Evolutionary conservation across 1,284 basidiomycete genomes (phyloP), one percentile per base, ranked within the genome.

Genomic region (Erythrobasidium hasegawianum): DNA sequence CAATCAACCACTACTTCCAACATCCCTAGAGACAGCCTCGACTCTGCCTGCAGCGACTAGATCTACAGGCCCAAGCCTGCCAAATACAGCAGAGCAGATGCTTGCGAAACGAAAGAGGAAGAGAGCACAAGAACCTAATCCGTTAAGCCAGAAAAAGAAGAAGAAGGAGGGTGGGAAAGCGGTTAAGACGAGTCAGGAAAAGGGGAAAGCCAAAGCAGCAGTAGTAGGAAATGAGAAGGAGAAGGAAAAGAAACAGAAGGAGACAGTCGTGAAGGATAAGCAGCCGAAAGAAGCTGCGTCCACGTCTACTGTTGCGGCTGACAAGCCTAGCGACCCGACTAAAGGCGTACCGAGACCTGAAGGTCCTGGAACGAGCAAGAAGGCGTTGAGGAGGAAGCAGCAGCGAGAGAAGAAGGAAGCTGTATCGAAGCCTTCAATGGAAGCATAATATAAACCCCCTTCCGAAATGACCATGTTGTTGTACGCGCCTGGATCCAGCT

Each of bases 141-240:
- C 95, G 14, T 81, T 98, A 2, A 93, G 90, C 68, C 80, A 94
- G 41, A 93, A 90, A 81, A 97, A 92, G 82, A 92, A 92, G 80
- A 87, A 83, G 75, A 68, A 71, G 4, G 43, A 75, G 73, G 43
- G 69, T 61, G 11, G 33, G 49, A 64, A 47, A 49, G 16, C 57
- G 54, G 14, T 55, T 57, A 24, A 45, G 56, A 22, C 67, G 65
- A 33, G 18, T n/a, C 11, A 61, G 40, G 64, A 70, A 69, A 64
- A 68, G 56, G 41, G 54, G 27, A 11, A 26, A 22, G 33, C 22
- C 38, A 40, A 20, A 29, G 27, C 33, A 43, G 27, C 24, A 67
- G 49, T 22, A 22, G 27, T 27, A 22, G 56, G 38, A 18, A 41
- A 3, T 0, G 1, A 3, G 29, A 18, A 33, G 18, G 27, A 24